Base-by-base conservation (phyloP, 345 rosid genomes). In the Orychophragmus violaceus region DNA sequence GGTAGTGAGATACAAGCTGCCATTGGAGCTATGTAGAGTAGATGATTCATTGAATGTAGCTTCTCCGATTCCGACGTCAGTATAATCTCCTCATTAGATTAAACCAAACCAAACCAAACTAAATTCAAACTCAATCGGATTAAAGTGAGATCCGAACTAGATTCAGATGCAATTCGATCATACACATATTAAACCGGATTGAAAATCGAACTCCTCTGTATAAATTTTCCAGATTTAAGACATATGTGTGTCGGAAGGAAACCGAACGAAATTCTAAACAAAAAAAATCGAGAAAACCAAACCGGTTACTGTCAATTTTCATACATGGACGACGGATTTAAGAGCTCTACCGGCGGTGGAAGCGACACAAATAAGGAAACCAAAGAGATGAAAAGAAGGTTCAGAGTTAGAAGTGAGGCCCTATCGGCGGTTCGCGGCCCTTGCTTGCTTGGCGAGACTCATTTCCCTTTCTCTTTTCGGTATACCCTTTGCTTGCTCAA, bases 21-120 rank as follows among this genome's bases (percentile, higher is more conserved):
- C 95, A 94, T 88, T 1, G 99, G 99, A 4, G 99, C 97, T 97
- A 94, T 94, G 57, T 88, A 90, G 2, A 94, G 75, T 37, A 93
- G 58, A 77, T 90, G 71, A 77, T 93, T 93, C 98, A 93, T 88
- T 1, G 98, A 93, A 68, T 93, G 97, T 10, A 93, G 77, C 79
- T 88, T 90, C 84, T 93, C 98, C 1, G 91, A 84, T 59, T 93
- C 97, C 1, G 95, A 86, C 2, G 90, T 82, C 48, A 93, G 52
- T 23, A 93, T 55, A 11, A 93, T 78, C 66, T 96, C 99, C 71
- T 93, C 12, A 54, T 3, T 55, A 12, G 12, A 23, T 25, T 16
- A 8, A 62, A 53, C 16, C 49, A 29, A 42, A 33, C 41, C 17
- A 19, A 56, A 56, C 5, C 25, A 2, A 12, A 6, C 8, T 3